Percentiles rank a stretch among this genome's conserved stretches.
Conservation (phyloP, 257 asterid species). For the Scutellaria galericulata region DNA sequence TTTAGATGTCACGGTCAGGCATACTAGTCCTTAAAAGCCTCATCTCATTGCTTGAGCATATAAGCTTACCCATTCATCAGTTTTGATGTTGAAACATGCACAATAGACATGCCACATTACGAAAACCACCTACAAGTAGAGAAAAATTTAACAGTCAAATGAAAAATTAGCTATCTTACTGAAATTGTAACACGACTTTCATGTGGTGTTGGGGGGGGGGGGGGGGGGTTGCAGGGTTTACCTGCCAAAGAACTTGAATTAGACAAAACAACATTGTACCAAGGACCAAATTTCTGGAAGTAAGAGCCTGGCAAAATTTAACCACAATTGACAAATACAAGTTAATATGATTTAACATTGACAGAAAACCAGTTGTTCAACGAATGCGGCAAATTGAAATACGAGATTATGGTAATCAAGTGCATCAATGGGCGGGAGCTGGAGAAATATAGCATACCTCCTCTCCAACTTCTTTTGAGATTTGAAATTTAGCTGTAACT, state of each 20-base stretch:
- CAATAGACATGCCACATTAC: conserved; percentile 57
- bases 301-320: conserved; percentile 33
- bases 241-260: conserved; percentile 66
- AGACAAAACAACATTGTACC: conserved; percentile 52
- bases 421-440: conserved; percentile 13
- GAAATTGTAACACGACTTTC: not conserved
- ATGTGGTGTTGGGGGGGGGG: no score
- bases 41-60: conserved; percentile 18
- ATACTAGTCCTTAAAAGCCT: conserved; percentile 3
- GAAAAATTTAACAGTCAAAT: conserved; percentile 13
- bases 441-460: conserved; percentile 39
- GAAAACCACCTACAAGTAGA: conserved; percentile 51
- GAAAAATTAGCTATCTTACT: not conserved
- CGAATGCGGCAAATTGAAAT: conserved; percentile 7
- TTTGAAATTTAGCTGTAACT: conserved; percentile 41
- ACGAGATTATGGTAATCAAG: not conserved
- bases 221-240: conserved; percentile 1
- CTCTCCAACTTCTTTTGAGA: conserved; percentile 31
- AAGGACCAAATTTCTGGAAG: conserved; percentile 38
- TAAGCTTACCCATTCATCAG: conserved; percentile 64
- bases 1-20: not conserved
- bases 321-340: conserved; percentile 15
- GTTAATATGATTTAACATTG: not conserved
- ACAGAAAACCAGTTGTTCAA: conserved; percentile 4
- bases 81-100: conserved; percentile 57